Base-by-base conservation (phyloP, 2,329 filamentous ascomycete genomes). In the Aspergillus sp. region DNA sequence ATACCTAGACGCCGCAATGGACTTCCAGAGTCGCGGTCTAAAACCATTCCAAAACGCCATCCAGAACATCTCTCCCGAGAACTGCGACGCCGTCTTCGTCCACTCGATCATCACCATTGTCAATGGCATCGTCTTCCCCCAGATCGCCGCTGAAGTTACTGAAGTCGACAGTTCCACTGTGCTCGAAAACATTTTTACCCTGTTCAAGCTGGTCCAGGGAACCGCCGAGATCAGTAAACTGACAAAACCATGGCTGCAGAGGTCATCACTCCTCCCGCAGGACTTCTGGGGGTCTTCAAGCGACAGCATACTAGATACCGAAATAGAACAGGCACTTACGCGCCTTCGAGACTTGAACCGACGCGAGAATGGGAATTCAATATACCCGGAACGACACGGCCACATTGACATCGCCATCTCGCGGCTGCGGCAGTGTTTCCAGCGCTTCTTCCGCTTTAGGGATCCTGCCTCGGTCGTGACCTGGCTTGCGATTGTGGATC, bases 1-100 rank as follows among this genome's bases (percentile, higher is more conserved):
- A 6, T 48, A 48, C 45, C 11, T 48, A n/a, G 30, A 48, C n/a
- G 17, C 17, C 4, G 45, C 45, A 20, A 48, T 48, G 30, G n/a
- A 36, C 17, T 48, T 36, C 11, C 45, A 48, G 18, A 48, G 45
- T 5, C 45, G n/a, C 9, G 45, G 30, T 5, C 4, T 22, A 6
- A 15, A 36, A 9, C 45, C 45, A 6, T 48, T 38, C 3, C 45
- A 48, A 36, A 13, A 22, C 3, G 45, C 45, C 1, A 20, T 48
- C 3, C 45, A 24, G 30, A 15, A 22, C 11, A 38, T 48, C n/a
- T 48, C 45, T 2, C 17, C 9, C 1, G 45, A 48, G 4, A 48
- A 48, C 26, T 48, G 45, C n/a, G 45, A 48, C 30, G 18, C 32
- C 2, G 45, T 48, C 5, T 48, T 24, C 11, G 45, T 18, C 3